A percentile compares a stretch with the other conserved stretches of the same genome.
Evolutionary conservation across 441 rosid genomes (phyloP).

Genomic region (Brassica balearica): DNA sequence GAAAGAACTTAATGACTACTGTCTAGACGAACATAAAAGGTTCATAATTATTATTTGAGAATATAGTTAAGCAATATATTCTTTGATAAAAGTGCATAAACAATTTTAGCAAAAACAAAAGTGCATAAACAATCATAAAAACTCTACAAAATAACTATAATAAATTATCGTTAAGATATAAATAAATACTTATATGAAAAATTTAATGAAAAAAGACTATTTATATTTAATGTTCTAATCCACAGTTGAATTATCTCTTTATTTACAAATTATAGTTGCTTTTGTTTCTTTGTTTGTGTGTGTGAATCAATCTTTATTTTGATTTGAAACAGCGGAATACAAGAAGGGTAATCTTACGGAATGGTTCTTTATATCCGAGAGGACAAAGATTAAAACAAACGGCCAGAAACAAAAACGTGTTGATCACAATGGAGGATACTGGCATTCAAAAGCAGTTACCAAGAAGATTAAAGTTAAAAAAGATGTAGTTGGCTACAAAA

Average conservation of each 20-base stretch:
- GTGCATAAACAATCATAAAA: too few species aligned
- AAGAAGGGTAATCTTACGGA: slow-evolving; percentile 9
- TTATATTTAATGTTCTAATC: not conserved
- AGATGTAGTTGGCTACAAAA: not conserved
- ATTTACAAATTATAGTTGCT: not conserved
- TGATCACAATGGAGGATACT: slow-evolving; percentile 11
- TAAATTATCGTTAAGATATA: too few species aligned
- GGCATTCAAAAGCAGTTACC: not conserved
- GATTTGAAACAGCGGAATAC: not conserved
- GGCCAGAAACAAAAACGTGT: not conserved
- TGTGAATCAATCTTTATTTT: slow-evolving; percentile 1
- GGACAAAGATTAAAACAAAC: not conserved
- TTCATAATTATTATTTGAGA: not conserved
- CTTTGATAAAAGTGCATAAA: too few species aligned
- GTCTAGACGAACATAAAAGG: not conserved
- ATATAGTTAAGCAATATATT: not conserved
- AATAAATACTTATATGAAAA: not conserved
- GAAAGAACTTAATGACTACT: not conserved
- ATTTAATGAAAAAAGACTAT: not conserved
- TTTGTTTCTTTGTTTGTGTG: not conserved
- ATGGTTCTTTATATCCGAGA: slow-evolving; percentile 17
- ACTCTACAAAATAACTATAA: too few species aligned
- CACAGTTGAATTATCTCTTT: not conserved
- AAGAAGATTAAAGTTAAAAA: not conserved
- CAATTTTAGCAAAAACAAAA: too few species aligned